A percentile compares a stretch with the other conserved stretches of the same genome.
Evolutionary conservation across 148 eudicot genomes (phyloP).

Genomic region (Heliamphora exappendiculata): DNA sequence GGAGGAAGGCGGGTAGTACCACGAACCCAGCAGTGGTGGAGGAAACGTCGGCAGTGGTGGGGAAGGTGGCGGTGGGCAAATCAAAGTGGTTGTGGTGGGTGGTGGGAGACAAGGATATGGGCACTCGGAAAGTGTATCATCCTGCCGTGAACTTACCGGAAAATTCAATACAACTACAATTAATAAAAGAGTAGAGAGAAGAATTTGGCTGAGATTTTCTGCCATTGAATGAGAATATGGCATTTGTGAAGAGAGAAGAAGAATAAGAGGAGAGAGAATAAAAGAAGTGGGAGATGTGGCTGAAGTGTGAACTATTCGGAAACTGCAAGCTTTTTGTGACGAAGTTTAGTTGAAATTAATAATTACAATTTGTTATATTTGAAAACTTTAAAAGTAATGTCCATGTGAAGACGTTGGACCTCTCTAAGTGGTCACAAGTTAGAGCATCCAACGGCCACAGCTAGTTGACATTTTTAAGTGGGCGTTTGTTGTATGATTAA

Average conservation of each 20-base stretch:
- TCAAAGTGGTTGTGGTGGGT: neutral
- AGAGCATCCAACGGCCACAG: too few species aligned
- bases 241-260: neutral
- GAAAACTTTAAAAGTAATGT: constrained; percentile 9
- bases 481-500: too few species aligned
- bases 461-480: too few species aligned
- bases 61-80: constrained; percentile 3
- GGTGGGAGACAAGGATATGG: constrained; percentile 6
- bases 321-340: constrained; percentile 15
- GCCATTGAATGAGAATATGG: constrained; percentile 5
- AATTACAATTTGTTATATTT: constrained; percentile 7
- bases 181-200: neutral
- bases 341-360: constrained; percentile 2
- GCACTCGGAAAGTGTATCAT: neutral
- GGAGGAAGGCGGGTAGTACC: neutral
- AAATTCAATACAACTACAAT: neutral
- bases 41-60: neutral
- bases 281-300: neutral
- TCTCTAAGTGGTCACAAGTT: too few species aligned
- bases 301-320: neutral
- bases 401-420: constrained; percentile 5
- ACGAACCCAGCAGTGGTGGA: constrained; percentile 1
- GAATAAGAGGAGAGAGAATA: neutral
- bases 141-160: neutral
- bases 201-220: neutral